These are phyloP conservation scores for Papiliotrema fonsecae DNA, from an alignment of 1,284 basidiomycete species.

Conservation along the genomic window DNA sequence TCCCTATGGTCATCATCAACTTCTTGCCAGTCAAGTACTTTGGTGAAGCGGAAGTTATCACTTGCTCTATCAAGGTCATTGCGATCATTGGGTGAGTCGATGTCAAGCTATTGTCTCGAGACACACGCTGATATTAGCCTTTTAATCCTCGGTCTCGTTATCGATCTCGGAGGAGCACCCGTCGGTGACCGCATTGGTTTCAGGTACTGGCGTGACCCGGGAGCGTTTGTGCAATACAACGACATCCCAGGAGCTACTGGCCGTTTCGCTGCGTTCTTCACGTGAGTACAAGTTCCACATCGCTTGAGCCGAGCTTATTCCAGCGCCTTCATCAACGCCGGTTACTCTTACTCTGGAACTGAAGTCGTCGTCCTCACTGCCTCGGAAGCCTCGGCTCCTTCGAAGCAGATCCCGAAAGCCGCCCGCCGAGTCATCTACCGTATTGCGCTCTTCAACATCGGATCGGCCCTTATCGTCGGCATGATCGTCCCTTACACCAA, in stretches of 20 bases:
- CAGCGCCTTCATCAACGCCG: not conserved
- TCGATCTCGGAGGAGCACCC: constrained; percentile 51
- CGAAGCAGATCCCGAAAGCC: constrained; percentile 13
- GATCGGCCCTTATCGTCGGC: constrained; percentile 1
- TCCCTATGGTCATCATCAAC: constrained; percentile 49
- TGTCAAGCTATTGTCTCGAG: too few species aligned
- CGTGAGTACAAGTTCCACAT: constrained; percentile 2
- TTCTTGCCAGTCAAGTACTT: constrained; percentile 42
- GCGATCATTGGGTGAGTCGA: constrained; percentile 18
- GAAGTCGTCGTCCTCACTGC: constrained; percentile 27
- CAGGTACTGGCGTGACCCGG: constrained; percentile 17
- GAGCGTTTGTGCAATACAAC: constrained; percentile 42
- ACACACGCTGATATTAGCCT: constrained; percentile 29
- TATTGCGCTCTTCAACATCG: constrained; percentile 13
- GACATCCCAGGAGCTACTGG: constrained; percentile 1
- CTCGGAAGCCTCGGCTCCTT: constrained; percentile 10
- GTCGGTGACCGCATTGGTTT: constrained; percentile 17
- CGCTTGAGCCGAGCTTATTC: not conserved
- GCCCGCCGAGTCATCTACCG: constrained; percentile 14
- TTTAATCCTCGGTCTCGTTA: constrained; percentile 58
- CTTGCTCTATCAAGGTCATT: constrained; percentile 33
- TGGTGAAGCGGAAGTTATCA: constrained; percentile 43
- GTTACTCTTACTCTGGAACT: constrained; percentile 25
- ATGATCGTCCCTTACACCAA: constrained; percentile 61
- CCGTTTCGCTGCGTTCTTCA: constrained; percentile 19